Conservation (phyloP, 208 protist genomes). For the Strigomonas culicis region DNA sequence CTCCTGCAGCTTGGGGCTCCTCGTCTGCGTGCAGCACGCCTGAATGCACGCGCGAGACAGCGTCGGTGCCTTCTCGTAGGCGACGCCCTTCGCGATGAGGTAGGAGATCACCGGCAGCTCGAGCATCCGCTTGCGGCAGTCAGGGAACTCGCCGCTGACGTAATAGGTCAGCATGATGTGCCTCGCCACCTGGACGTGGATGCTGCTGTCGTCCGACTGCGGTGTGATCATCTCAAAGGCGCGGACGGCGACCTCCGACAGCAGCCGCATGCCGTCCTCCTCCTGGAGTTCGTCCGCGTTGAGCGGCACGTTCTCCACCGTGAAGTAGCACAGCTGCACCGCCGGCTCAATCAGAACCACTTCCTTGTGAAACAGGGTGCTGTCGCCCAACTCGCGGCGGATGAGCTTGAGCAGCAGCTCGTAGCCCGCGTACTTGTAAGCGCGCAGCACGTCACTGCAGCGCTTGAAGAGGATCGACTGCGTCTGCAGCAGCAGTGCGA, state of each 20-base stretch:
- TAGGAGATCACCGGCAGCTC: constrained; percentile 43
- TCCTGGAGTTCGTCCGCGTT: constrained; percentile 93
- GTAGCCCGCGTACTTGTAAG: constrained; percentile 96
- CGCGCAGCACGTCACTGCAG: constrained; percentile 57
- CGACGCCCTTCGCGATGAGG: constrained; percentile 56
- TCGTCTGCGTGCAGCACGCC: constrained; percentile 58
- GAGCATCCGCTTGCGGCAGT: constrained; percentile 65
- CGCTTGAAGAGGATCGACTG: constrained; percentile 93
- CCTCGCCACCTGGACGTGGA: constrained; percentile 51
- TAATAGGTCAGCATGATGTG: constrained; percentile 81
- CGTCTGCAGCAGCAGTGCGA: constrained; percentile 74
- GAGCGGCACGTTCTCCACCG: constrained; percentile 86
- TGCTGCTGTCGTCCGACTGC: constrained; percentile 31
- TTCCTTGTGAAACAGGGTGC: constrained; percentile 63
- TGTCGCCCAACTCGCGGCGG: constrained; percentile 53
- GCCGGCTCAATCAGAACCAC: constrained; percentile 75
- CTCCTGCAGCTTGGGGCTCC: constrained; percentile 61
- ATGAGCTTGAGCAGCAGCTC: constrained; percentile 83
- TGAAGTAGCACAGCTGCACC: constrained; percentile 87
- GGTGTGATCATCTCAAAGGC: constrained; percentile 74
- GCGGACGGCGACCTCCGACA: constrained; percentile 52
- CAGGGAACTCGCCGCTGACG: constrained; percentile 57
- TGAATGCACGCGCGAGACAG: constrained; percentile 77
- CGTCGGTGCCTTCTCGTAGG: constrained; percentile 47
- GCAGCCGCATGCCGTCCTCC: constrained; percentile 86